Base-by-base conservation (phyloP, 352 stramenopile genomes). In the Phytophthora quininea region DNA sequence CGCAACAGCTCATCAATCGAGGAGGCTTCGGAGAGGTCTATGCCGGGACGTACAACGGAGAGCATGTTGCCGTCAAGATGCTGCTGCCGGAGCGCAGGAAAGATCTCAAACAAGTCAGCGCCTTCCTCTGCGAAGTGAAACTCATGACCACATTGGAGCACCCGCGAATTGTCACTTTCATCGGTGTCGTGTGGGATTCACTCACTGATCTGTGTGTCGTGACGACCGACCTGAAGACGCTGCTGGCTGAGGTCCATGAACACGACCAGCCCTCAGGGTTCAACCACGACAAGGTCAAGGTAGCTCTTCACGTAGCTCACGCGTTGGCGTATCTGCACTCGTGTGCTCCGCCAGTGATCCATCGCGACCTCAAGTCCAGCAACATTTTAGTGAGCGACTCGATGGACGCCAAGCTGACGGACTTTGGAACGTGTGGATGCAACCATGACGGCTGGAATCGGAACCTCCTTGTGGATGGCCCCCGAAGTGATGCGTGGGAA, bases 171-270 rank as follows among this genome's bases (percentile, higher is more conserved):
- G 77, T 86, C 3, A n/a, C 52, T 5, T 88, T 84, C 24, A 47
- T 86, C 4, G 74, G 73, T 11, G 73, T 85, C 11, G 73, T 74
- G 0, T 87, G 76, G 79, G 75, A 79, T 14, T 70, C 68, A 19
- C 62, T 82, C 29, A 70, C 54, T 0, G 70, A 81, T 32, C n/a
- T 82, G 4, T 75, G 65, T 27, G 67, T 67, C 69, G 83, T 86
- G 77, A 58, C 54, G 12, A 66, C 67, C 8, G 74, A 86, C 37
- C 38, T 86, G 35, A 72, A 69, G 7, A 58, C 53, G 4, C 50
- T 80, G 12, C 52, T 85, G n/a, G 33, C 45, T 14, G 63, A 72
- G 12, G 76, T 71, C 48, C 54, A 79, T n/a, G 62, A 71, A 15
- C 63, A 67, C 9, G 51, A 15, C 5, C 54, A 67, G 0, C 61